Evolutionary conservation across 176 grass and related monocot genomes (phyloP), one percentile per base, ranked within the genome.

Genomic region (Carex myosuroides): DNA sequence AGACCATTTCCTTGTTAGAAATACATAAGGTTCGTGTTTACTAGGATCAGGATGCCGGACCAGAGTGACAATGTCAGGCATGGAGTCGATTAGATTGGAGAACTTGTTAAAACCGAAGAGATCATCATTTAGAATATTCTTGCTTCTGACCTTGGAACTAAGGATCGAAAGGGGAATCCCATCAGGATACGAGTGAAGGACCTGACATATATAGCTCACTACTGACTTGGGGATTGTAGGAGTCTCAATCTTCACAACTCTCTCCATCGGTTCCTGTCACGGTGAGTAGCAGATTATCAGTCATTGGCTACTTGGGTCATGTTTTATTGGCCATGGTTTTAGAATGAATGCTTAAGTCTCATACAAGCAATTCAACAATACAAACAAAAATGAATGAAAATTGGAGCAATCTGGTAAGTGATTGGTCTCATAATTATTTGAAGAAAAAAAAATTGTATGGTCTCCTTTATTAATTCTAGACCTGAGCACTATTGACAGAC

Each of bases 101-200:
- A 99, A 93, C 20, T 92, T 93, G 50, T 84, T 85, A 77, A 85
- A 84, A 66, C 93, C 96, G 83, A 81, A 95, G 17, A 93, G 89
- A 46, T 87, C 83, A 50, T 76, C 63, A 52, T 87, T 86, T 14
- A 1, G n/a, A 59, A 95, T 29, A 20, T 90, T 87, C 13, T 84
- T 93, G 54, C 24, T 88, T 50, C 1, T 78, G 56, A 99, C 88
- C n/a, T 88, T 39, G 13, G 0, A 0, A 54, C 84, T 83, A 30
- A 99, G 75, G 1, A 6, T 0, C 37, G 96, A 88, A 79, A 93
- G 60, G 6, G 0, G 11, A 1, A 99, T 69, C 50, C 91, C 91
- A 78, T 79, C 8, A 85, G 96, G 91, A 93, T 90, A 83, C 26
- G 57, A 64, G 24, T 18, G 24, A 22, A 99, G 80, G 70, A 53